Evolutionary conservation across 768 basidiomycete genomes (phyloP).

Genomic region (Panellus pusillus): DNA sequence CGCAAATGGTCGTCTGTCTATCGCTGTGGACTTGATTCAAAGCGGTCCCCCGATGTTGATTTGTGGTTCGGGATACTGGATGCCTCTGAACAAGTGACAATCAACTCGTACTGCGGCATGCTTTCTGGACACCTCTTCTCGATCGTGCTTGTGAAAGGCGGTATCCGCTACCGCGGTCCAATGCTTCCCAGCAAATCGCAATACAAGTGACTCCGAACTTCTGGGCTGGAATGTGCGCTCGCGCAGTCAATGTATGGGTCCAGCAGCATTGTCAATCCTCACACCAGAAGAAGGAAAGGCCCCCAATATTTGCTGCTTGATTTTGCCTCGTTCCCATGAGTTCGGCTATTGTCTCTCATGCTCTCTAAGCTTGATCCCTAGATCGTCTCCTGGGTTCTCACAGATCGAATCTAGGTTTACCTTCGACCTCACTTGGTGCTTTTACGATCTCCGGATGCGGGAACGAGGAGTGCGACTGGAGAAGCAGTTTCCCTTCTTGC

Average conservation of each 20-base stretch:
- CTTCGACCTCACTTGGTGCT: too few species aligned
- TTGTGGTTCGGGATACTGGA: background rate
- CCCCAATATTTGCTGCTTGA: background rate
- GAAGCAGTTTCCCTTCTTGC: too few species aligned
- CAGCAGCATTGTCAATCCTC: background rate
- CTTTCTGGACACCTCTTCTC: constrained; percentile 6
- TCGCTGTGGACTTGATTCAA: background rate
- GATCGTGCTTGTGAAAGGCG: constrained; percentile 1
- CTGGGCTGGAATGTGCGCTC: background rate
- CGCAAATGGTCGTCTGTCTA: background rate
- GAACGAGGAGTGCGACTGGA: too few species aligned
- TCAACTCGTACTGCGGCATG: constrained; percentile 1
- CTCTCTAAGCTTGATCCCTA: background rate
- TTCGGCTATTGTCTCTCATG: background rate
- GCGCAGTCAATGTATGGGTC: constrained; percentile 11
- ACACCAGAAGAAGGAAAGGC: background rate
- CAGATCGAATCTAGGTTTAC: too few species aligned
- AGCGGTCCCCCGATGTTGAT: too few species aligned
- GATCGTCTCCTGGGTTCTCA: constrained; percentile 1
- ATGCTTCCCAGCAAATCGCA: background rate
- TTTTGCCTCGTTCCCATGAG: background rate
- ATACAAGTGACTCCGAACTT: background rate
- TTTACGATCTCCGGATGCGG: too few species aligned
- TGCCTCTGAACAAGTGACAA: constrained; percentile 6
- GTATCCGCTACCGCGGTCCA: constrained; percentile 3